Percentiles rank a stretch among this genome's conserved stretches.
Evolutionary conservation across 768 basidiomycete genomes (phyloP).

Genomic region (Holtermannia corniformis): DNA sequence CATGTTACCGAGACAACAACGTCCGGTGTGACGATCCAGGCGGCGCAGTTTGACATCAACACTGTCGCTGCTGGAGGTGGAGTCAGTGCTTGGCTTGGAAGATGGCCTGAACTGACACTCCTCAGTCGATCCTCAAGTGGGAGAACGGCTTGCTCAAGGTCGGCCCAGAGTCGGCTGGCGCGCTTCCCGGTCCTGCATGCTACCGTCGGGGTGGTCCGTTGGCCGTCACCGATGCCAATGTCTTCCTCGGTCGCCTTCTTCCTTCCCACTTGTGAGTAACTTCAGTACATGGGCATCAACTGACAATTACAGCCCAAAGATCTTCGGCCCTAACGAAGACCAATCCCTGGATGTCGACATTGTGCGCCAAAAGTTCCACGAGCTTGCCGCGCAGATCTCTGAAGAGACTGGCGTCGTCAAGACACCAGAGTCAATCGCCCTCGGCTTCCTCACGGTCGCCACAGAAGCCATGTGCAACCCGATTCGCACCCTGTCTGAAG

Average conservation of each 20-base stretch:
- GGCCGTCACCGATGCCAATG: conserved; percentile 86
- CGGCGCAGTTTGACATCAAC: conserved; percentile 88
- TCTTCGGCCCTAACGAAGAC: conserved; percentile 80
- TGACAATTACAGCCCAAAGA: conserved; percentile 53
- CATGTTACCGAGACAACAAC: conserved; percentile 94
- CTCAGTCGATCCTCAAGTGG: conserved; percentile 80
- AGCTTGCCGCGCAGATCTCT: conserved; percentile 62
- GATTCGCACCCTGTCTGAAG: conserved; percentile 83
- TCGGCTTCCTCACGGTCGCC: conserved; percentile 88
- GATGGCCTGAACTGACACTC: conserved; percentile 65
- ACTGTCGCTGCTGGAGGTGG: too few species aligned
- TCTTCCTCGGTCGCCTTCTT: conserved; percentile 76
- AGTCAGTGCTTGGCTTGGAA: too few species aligned
- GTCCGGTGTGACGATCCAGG: conserved; percentile 87
- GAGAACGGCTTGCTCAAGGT: conserved; percentile 79
- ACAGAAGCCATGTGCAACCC: conserved; percentile 96
- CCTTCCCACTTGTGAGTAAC: conserved; percentile 56
- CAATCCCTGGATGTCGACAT: conserved; percentile 71
- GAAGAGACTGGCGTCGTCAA: conserved; percentile 48
- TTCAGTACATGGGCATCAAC: neutral
- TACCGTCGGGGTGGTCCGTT: conserved; percentile 78
- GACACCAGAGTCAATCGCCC: conserved; percentile 61
- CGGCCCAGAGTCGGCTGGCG: conserved; percentile 86
- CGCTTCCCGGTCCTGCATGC: conserved; percentile 83
- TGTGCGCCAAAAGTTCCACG: conserved; percentile 57